Percentiles rank a stretch among this genome's conserved stretches.
phyloP scores from a whole-genome alignment of 306 rosid species.

The Gastrolobium villosum region DNA sequence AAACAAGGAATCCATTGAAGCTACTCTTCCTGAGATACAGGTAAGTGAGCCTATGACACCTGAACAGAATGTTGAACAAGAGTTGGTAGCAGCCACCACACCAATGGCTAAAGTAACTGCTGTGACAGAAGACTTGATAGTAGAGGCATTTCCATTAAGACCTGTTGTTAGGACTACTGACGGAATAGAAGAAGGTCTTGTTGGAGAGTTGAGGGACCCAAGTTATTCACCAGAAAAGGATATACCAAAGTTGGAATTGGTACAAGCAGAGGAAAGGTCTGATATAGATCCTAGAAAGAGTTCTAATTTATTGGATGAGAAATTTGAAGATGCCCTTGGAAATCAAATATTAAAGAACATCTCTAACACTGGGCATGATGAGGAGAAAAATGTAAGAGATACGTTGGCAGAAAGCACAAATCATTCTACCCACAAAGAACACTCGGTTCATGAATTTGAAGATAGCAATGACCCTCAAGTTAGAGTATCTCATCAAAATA shows the following conservation, averaged over 20 bases:
- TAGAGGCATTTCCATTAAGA: constrained; percentile 84
- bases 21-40: constrained; percentile 43
- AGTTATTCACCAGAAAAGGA: constrained; percentile 47
- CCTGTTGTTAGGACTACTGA: constrained; percentile 46
- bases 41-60: constrained; percentile 44
- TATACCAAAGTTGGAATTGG: constrained; percentile 43
- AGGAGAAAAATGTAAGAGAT: constrained; percentile 43
- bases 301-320: constrained; percentile 47
- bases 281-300: constrained; percentile 39
- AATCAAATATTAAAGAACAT: constrained; percentile 43
- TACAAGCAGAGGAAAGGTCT: constrained; percentile 42
- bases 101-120: constrained; percentile 52
- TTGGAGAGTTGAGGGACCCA: constrained; percentile 48
- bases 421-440: constrained; percentile 46
- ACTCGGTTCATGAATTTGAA: constrained; percentile 39
- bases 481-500: constrained; percentile 50
- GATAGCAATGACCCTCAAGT: constrained; percentile 45
- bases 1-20: constrained; percentile 43
- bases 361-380: constrained; percentile 48
- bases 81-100: constrained; percentile 41
- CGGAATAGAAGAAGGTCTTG: constrained; percentile 44
- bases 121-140: constrained; percentile 56
- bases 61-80: constrained; percentile 53
- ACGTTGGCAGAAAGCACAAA: constrained; percentile 52
- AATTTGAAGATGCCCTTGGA: constrained; percentile 50